Evolutionary conservation across 2,329 filamentous ascomycete species (phyloP).

Genomic region (Colletotrichum endophyticum): DNA sequence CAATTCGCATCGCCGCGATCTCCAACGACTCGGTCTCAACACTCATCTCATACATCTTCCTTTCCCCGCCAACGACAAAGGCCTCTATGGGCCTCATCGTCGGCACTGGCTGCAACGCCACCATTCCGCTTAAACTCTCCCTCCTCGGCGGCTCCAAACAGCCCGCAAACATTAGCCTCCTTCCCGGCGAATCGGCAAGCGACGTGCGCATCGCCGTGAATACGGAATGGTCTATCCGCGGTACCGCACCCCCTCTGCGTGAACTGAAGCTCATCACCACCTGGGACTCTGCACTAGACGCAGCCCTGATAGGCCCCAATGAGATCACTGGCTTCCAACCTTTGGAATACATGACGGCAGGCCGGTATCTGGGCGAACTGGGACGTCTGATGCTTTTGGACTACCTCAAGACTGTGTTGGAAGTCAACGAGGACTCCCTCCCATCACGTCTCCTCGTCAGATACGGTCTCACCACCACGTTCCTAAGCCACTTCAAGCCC

Average conservation of each 20-base stretch:
- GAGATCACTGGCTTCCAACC: constrained; percentile 80
- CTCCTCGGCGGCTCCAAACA: constrained; percentile 69
- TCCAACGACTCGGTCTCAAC: constrained; percentile 84
- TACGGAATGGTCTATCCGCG: constrained; percentile 84
- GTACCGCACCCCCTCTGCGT: constrained; percentile 70
- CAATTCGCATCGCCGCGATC: constrained; percentile 75
- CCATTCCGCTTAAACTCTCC: constrained; percentile 71
- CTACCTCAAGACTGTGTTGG: constrained; percentile 56
- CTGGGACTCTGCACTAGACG: constrained; percentile 75
- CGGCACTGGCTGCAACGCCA: constrained; percentile 82
- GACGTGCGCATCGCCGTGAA: constrained; percentile 77
- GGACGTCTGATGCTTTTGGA: constrained; percentile 73
- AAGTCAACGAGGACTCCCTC: constrained; percentile 47
- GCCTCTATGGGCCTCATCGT: constrained; percentile 83
- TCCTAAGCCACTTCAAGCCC: constrained; percentile 69
- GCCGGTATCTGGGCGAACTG: constrained; percentile 78
- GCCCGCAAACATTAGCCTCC: constrained; percentile 51
- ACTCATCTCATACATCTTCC: constrained; percentile 77
- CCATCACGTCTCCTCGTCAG: constrained; percentile 60
- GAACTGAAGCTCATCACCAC: constrained; percentile 67
- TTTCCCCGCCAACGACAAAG: constrained; percentile 64
- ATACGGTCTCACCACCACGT: constrained; percentile 74
- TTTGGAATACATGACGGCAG: constrained; percentile 84
- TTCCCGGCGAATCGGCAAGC: constrained; percentile 48
- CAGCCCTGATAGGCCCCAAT: constrained; percentile 67